These are phyloP conservation scores for Solanum pinnatisectum DNA, from an alignment of 257 asterid species.

Conservation along the genomic window DNA sequence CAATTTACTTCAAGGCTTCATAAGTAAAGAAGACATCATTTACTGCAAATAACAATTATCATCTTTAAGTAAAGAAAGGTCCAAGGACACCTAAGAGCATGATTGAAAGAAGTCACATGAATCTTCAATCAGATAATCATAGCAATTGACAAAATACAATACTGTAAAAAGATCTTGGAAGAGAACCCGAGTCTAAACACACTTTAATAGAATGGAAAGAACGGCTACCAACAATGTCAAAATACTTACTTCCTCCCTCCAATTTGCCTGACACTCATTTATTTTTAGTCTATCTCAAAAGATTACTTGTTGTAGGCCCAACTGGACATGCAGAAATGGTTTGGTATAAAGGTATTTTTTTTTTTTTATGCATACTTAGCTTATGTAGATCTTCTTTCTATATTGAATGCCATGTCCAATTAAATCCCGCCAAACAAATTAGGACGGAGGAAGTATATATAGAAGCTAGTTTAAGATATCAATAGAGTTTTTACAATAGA, in stretches of 20 bases:
- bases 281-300: not conserved
- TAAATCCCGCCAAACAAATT: not conserved
- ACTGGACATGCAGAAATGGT: not conserved
- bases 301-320: not conserved
- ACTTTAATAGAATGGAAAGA: not conserved
- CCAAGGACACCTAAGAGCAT: not conserved
- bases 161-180: not conserved
- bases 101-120: not conserved
- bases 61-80: not conserved
- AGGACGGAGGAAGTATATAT: not conserved
- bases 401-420: not conserved
- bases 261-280: not conserved
- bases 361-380: not conserved
- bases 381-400: not conserved
- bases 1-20: not conserved
- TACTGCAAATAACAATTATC: not conserved
- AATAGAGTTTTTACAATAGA: not conserved
- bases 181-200: not conserved
- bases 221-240: not conserved
- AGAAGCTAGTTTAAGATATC: not conserved
- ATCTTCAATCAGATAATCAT: not conserved
- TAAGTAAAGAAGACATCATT: not conserved
- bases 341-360: not conserved
- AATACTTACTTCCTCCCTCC: not conserved
- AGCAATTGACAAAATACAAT: not conserved